Percentiles rank a stretch among this genome's conserved stretches.
Conservation (phyloP, 306 rosid genomes). For the Quercus gilva region DNA sequence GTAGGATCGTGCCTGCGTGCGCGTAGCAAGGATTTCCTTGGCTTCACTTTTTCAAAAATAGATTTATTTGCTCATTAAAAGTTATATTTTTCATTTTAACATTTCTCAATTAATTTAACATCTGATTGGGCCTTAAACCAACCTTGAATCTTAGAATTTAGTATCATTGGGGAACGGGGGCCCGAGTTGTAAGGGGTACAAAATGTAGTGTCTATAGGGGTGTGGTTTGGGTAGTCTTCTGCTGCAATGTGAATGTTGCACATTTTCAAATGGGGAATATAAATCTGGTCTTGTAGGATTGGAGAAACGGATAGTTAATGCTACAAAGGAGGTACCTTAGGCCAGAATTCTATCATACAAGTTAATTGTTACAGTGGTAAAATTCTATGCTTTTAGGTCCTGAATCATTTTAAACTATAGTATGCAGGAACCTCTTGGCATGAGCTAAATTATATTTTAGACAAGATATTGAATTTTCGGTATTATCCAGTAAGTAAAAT, state of each 20-base stretch:
- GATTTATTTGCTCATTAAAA: too few relatives aligned
- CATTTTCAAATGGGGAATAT: conserved; percentile 95
- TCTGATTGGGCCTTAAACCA: too few relatives aligned
- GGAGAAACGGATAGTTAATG: conserved; percentile 87
- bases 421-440: conserved; percentile 98
- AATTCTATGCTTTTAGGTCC: conserved; percentile 9
- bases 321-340: conserved; percentile 62
- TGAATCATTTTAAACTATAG: conserved; percentile 43
- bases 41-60: too few relatives aligned
- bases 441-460: conserved; percentile 85
- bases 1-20: too few relatives aligned
- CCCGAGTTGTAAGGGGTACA: too few relatives aligned
- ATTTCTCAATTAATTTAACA: too few relatives aligned
- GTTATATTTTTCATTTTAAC: too few relatives aligned
- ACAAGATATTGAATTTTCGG: conserved; percentile 98
- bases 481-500: conserved; percentile 28
- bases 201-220: not conserved
- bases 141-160: too few relatives aligned
- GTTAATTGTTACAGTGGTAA: not conserved
- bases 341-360: conserved; percentile 3
- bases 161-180: too few relatives aligned
- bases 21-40: too few relatives aligned
- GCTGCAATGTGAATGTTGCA: conserved; percentile 91
- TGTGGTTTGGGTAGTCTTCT: conserved; percentile 52
- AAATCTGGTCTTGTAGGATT: conserved; percentile 92